Base-by-base conservation (phyloP, 2,329 filamentous ascomycete species). In the Ophiocordyceps sinensis region DNA sequence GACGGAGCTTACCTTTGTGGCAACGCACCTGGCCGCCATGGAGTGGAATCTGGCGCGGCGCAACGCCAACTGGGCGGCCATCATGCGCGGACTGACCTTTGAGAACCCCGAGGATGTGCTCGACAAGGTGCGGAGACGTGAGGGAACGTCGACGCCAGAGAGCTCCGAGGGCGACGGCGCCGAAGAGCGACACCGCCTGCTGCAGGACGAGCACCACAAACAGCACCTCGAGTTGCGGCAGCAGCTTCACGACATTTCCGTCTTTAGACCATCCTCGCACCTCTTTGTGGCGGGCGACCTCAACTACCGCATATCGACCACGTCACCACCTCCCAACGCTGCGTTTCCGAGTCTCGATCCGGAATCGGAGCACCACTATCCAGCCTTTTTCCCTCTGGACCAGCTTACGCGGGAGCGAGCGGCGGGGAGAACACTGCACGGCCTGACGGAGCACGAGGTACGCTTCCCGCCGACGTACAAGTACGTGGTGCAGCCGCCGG, bases 401-500 rank as follows among this genome's bases (percentile, higher is more conserved):
- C 91, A 98, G 62, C 71, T 96, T 19, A 79, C 66, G 2, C 69
- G 74, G 38, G 87, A 96, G 60, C 76, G 75, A 40, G 60, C 60
- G 5, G 77, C 78, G 1, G 77, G 79, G 0, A 72, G 78, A 14
- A 85, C 84, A 2, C 65, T 94, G 21, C 87, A 96, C 47, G 80
- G 85, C 5, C 66, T 98, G 29, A 64, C 66, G 10, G 91, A 98
- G 62, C 74, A 79, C 1, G 65, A 72, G 1, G 77, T 96, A 44
- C 61, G 60, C 4, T 98, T 96, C 53, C 82, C 87, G 1, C 91
- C 91, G 0, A 95, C 91, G 0, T 98, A 98, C 68, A 98, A 98
- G 61, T 93, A 91, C 58, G 70, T 71, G 29, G 59, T 71, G 29
- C 49, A 45, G 47, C 58, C 40, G 37, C 52, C 51, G n/a, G 52